These are phyloP conservation scores for Platanthera zijinensis DNA, from an alignment of 106 monocot species.

Conservation along the genomic window DNA sequence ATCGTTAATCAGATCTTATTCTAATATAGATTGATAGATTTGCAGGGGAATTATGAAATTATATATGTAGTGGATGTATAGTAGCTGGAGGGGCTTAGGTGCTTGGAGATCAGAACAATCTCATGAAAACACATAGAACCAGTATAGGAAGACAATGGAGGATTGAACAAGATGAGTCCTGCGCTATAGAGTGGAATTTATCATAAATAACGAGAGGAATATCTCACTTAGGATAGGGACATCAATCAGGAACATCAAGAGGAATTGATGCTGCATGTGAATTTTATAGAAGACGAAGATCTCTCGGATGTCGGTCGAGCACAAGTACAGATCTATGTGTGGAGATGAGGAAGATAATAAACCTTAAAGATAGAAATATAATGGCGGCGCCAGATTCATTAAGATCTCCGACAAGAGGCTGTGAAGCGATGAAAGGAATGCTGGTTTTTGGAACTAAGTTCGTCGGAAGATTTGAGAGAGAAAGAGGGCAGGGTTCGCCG, in stretches of 20 bases:
- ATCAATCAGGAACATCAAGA: constrained; percentile 26
- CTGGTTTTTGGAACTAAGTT: background rate
- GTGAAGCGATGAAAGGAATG: background rate
- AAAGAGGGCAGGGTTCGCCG: background rate
- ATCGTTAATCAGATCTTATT: no score
- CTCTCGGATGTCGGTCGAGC: no score
- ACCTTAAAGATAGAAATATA: no score
- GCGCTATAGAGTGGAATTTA: constrained; percentile 35
- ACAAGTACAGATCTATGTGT: no score
- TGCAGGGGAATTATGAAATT: no score
- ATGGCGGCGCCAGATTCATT: no score
- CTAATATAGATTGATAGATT: no score
- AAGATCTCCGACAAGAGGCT: background rate
- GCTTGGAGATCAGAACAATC: background rate
- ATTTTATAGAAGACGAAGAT: no score
- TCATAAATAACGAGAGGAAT: constrained; percentile 37
- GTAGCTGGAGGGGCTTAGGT: background rate
- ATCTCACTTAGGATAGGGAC: constrained; percentile 40
- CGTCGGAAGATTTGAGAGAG: background rate
- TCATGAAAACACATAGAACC: constrained; percentile 61
- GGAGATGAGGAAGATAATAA: no score
- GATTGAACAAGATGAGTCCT: constrained; percentile 43
- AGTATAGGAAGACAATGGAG: constrained; percentile 57
- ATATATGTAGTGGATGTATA: no score
- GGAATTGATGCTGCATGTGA: constrained; percentile 14